Conservation (phyloP, 2,329 filamentous ascomycete species). For the Calonectria hongkongensis region DNA sequence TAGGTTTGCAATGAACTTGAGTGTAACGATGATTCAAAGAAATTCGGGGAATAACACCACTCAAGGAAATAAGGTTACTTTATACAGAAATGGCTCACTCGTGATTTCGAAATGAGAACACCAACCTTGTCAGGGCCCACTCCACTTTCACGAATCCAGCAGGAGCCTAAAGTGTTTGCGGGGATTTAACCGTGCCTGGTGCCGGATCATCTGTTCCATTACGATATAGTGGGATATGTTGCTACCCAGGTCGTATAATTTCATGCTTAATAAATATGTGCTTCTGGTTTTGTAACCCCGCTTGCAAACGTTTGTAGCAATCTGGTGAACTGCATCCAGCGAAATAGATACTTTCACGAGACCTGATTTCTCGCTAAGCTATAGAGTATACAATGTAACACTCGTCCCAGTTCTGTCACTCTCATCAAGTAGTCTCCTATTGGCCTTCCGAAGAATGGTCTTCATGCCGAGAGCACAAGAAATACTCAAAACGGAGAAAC, state of each 20-base stretch:
- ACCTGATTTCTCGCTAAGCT: neutral
- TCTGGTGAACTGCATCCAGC: no score
- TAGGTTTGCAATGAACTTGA: neutral
- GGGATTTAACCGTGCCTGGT: neutral
- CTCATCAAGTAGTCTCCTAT: neutral
- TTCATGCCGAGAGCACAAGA: neutral
- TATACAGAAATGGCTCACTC: constrained; percentile 13
- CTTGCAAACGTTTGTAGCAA: neutral
- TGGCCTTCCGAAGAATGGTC: neutral
- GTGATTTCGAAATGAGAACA: neutral
- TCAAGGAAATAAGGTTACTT: constrained; percentile 6
- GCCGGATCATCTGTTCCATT: neutral
- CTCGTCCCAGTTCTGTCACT: neutral
- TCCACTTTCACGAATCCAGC: constrained; percentile 1
- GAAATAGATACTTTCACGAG: no score
- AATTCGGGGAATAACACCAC: constrained; percentile 3
- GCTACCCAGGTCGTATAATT: neutral
- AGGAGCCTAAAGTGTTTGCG: neutral
- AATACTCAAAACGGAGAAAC: constrained; percentile 11
- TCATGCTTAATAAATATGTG: neutral
- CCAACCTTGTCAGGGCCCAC: neutral
- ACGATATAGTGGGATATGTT: neutral
- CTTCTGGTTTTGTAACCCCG: neutral
- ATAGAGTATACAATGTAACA: neutral
- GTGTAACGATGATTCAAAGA: neutral